Conservation (phyloP, 257 asterid species). For the Solanum peruvianum region DNA sequence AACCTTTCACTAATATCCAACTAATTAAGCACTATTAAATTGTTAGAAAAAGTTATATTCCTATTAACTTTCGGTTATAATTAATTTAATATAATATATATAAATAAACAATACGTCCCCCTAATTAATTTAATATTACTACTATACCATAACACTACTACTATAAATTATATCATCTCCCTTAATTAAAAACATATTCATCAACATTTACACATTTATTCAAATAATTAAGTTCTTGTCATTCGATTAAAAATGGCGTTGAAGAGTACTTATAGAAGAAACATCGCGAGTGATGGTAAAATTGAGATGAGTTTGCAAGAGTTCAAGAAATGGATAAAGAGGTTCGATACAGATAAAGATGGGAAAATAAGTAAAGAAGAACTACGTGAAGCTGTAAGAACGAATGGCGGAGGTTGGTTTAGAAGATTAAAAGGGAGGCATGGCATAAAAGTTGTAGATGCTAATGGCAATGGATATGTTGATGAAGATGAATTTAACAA, state of each 20-base stretch:
- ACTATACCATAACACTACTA: not conserved
- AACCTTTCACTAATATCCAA: not conserved
- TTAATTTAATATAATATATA: not conserved
- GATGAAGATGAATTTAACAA: slow-evolving; percentile 17
- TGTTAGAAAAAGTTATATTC: not conserved
- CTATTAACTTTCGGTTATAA: not conserved
- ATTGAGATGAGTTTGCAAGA: slow-evolving; percentile 19
- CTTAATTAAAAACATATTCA: not conserved
- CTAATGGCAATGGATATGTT: slow-evolving; percentile 13
- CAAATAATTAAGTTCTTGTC: not conserved
- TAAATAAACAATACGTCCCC: not conserved
- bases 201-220: not conserved
- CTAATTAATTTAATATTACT: not conserved
- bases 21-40: not conserved
- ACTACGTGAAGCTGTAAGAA: slow-evolving; percentile 19
- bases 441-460: too few relatives aligned
- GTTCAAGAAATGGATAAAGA: slow-evolving; percentile 34
- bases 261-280: not conserved
- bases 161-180: not conserved
- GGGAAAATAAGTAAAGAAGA: slow-evolving; percentile 22
- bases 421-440: not conserved
- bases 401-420: slow-evolving; percentile 20
- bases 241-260: not conserved
- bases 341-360: slow-evolving; percentile 13
- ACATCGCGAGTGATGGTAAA: slow-evolving; percentile 6